A percentile compares a stretch with the other conserved stretches of the same genome.
Conservation (phyloP, 139 green algal genomes). For the Micractinium sp. region DNA sequence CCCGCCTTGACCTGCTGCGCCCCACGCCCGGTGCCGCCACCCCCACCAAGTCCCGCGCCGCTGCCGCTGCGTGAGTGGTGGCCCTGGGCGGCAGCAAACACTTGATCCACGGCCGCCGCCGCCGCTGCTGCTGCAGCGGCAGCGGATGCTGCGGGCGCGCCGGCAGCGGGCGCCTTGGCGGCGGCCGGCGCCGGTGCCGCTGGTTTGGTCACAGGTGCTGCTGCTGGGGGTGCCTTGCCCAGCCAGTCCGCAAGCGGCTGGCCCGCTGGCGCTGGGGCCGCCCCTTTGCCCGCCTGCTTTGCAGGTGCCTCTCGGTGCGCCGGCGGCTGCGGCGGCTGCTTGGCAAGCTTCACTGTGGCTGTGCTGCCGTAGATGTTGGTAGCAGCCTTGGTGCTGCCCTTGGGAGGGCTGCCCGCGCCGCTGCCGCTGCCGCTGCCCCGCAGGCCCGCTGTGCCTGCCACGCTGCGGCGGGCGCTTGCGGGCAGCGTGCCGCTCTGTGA, state of each 20-base stretch:
- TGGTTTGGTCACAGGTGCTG: neutral
- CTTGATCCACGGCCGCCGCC: neutral
- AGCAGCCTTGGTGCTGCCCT: neutral
- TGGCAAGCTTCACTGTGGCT: neutral
- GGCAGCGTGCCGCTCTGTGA: neutral
- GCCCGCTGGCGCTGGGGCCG: neutral
- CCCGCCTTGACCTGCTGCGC: too few species aligned
- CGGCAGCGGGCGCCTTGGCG: too few species aligned
- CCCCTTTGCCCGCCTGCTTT: neutral
- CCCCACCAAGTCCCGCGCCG: neutral
- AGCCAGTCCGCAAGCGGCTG: too few species aligned
- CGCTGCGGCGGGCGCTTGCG: neutral
- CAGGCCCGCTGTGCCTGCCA: neutral
- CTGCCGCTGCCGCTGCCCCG: neutral
- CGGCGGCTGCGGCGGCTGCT: neutral
- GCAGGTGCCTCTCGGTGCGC: neutral
- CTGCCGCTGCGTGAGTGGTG: neutral
- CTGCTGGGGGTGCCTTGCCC: neutral
- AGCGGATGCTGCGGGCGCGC: neutral
- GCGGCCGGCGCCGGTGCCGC: neutral
- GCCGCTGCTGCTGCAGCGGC: neutral
- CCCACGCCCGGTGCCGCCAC: too few species aligned
- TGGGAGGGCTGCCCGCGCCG: neutral
- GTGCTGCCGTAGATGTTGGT: neutral
- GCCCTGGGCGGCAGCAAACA: neutral